Evolutionary conservation across 179 eudicot species (phyloP).

Genomic region (Actinidia arguta): DNA sequence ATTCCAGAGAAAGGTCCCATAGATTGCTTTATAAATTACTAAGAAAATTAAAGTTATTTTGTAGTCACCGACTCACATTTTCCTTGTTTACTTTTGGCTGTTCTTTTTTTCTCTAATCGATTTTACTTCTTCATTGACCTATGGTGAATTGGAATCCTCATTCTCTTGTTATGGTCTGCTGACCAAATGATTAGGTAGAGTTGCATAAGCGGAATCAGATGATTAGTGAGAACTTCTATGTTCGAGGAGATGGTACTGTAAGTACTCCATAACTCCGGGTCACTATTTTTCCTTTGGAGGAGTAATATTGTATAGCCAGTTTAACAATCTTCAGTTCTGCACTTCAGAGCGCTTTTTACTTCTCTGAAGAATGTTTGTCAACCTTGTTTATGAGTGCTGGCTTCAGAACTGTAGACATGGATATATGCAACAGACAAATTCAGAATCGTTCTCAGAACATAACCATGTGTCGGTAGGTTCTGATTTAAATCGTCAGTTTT

Average conservation of each 20-base stretch:
- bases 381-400: constrained; percentile 62
- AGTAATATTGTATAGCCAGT: background rate
- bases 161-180: constrained; percentile 4
- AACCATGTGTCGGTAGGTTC: constrained; percentile 72
- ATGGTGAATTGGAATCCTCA: background rate
- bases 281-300: background rate
- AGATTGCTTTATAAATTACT: too few species aligned
- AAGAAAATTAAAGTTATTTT: background rate
- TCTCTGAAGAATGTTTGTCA: constrained; percentile 77
- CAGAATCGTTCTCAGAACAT: constrained; percentile 76
- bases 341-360: constrained; percentile 82
- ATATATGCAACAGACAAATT: constrained; percentile 70
- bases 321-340: constrained; percentile 14
- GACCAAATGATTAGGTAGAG: constrained; percentile 26
- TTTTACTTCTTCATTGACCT: constrained; percentile 14
- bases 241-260: constrained; percentile 93
- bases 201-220: constrained; percentile 76
- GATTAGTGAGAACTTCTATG: constrained; percentile 82
- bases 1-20: background rate
- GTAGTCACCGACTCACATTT: too few species aligned
- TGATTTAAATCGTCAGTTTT: background rate
- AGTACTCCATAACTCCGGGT: constrained; percentile 32
- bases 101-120: background rate
- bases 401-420: constrained; percentile 53
- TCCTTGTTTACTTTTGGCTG: background rate